These are phyloP conservation scores for Xylaria castorea DNA, from an alignment of 495 filamentous ascomycete species.

Conservation along the genomic window DNA sequence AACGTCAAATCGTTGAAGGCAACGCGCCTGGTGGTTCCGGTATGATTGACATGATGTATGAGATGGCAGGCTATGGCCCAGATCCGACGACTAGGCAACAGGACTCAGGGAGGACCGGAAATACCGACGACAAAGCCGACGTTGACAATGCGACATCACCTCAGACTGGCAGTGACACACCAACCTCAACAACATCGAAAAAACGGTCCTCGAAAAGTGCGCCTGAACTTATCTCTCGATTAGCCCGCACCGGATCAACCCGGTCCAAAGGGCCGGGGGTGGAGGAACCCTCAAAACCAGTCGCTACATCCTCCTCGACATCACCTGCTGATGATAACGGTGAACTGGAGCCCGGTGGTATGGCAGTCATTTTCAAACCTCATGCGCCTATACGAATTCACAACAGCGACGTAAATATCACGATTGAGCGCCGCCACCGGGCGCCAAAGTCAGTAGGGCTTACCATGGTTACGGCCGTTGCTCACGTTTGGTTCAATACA, in stretches of 20 bases:
- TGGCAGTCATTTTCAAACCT: conserved; percentile 81
- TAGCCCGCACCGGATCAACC: conserved; percentile 8
- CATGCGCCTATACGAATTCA: conserved; percentile 65
- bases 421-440: conserved; percentile 74
- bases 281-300: not conserved
- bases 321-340: conserved; percentile 32
- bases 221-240: conserved; percentile 33
- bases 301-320: conserved; percentile 24
- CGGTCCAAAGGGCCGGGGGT: conserved; percentile 15
- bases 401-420: conserved; percentile 86
- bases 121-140: conserved; percentile 34
- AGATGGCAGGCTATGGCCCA: conserved; percentile 56
- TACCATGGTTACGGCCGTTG: conserved; percentile 89
- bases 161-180: not conserved
- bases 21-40: conserved; percentile 54
- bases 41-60: conserved; percentile 57
- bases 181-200: conserved; percentile 33
- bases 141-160: conserved; percentile 22
- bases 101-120: conserved; percentile 36
- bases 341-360: conserved; percentile 56
- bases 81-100: conserved; percentile 30
- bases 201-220: conserved; percentile 11
- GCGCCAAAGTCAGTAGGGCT: conserved; percentile 78
- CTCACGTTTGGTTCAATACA: conserved; percentile 95
- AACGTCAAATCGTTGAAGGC: conserved; percentile 76